These are phyloP conservation scores for Phytopythium litorale DNA, from an alignment of 352 stramenopile species.

Conservation along the genomic window DNA sequence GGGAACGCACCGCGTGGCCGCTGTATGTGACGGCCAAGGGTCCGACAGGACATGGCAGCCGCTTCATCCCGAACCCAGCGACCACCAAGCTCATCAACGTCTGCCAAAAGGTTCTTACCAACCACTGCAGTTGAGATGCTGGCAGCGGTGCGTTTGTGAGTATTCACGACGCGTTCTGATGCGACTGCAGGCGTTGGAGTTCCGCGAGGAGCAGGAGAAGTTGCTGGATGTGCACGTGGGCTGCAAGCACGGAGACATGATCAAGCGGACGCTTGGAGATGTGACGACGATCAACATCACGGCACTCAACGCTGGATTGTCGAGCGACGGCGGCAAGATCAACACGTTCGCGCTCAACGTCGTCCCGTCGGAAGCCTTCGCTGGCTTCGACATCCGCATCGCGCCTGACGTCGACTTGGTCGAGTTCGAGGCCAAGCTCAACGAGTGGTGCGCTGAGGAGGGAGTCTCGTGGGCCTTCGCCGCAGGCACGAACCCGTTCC, in stretches of 20 bases:
- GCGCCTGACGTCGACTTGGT: slow-evolving; percentile 79
- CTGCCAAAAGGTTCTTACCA: slow-evolving; percentile 79
- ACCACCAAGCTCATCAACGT: slow-evolving; percentile 92
- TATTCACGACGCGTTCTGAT: too few relatives aligned
- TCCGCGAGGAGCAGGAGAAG: slow-evolving; percentile 87
- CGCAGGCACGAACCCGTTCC: slow-evolving; percentile 25
- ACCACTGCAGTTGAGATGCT: too few relatives aligned
- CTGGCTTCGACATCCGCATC: slow-evolving; percentile 94
- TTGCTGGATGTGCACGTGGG: slow-evolving; percentile 60
- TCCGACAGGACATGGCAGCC: slow-evolving; percentile 81
- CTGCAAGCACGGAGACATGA: slow-evolving; percentile 91
- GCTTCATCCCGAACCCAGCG: slow-evolving; percentile 94
- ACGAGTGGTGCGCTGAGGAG: slow-evolving; percentile 88
- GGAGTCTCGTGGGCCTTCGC: slow-evolving; percentile 83
- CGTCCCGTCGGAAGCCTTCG: slow-evolving; percentile 89
- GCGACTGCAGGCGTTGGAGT: slow-evolving; percentile 71
- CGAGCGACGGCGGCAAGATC: slow-evolving; percentile 57
- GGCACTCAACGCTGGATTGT: slow-evolving; percentile 90
- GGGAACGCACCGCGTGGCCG: slow-evolving; percentile 93
- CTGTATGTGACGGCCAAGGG: slow-evolving; percentile 78
- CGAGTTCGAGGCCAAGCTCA: slow-evolving; percentile 85
- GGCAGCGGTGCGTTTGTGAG: too few relatives aligned
- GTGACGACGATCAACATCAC: slow-evolving; percentile 96
- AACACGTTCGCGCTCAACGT: slow-evolving; percentile 91
- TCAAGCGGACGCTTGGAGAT: slow-evolving; percentile 91